phyloP scores from a whole-genome alignment of 129 eudicot genomes.

The Gnaphalium uliginosum region DNA sequence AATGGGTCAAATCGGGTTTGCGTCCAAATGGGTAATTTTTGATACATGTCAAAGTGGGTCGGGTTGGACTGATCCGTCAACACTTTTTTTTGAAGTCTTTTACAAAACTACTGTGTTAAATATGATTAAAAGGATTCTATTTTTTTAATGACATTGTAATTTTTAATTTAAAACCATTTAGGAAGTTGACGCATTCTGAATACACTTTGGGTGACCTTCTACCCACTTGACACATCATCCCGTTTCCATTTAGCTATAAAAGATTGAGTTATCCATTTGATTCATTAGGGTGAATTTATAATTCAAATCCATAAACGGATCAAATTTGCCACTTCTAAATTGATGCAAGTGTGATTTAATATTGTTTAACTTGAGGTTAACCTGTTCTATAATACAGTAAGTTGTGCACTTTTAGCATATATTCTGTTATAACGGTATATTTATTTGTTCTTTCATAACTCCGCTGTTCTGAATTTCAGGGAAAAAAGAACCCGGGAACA shows the following conservation, averaged over 20 bases:
- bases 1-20: background rate
- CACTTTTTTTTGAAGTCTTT: background rate
- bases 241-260: background rate
- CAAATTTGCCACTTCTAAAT: background rate
- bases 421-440: background rate
- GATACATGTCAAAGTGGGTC: background rate
- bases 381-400: too few relatives aligned
- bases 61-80: background rate
- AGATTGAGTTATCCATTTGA: background rate
- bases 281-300: background rate
- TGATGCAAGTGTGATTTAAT: too few relatives aligned
- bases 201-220: background rate
- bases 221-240: background rate
- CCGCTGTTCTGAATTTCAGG: slow-evolving; percentile 44
- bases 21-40: background rate
- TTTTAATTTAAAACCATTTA: background rate
- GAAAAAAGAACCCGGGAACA: slow-evolving; percentile 92
- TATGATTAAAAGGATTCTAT: background rate
- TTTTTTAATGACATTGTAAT: background rate
- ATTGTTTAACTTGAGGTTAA: too few relatives aligned
- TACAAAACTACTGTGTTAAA: background rate
- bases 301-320: background rate
- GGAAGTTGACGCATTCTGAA: background rate
- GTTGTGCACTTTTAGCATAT: too few relatives aligned
- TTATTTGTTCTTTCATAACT: slow-evolving; percentile 14